Evolutionary conservation across 208 protist genomes (phyloP), one percentile per base, ranked within the genome.

Genomic region (Phytomonas serpens): DNA sequence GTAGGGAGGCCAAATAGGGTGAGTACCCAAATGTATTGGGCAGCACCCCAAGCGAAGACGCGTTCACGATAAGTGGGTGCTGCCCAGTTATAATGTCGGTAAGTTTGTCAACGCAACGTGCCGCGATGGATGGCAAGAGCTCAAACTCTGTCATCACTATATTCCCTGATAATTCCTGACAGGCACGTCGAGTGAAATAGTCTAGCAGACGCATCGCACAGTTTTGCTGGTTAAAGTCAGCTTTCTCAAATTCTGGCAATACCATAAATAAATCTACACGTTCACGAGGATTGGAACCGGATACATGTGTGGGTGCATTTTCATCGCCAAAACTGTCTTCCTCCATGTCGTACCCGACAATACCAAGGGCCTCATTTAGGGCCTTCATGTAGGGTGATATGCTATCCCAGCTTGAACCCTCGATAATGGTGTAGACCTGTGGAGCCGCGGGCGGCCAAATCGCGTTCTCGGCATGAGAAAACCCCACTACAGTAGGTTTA

Each of bases 111-210:
- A 93, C 81, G 74, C 87, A 93, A 42, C 78, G 71, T 16, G 89
- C 88, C 33, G 84, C 87, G 52, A 90, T 84, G 16, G 85, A 83
- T 6, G 91, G 91, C 66, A 87, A 74, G 33, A 96, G 82, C 42
- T 88, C 80, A 64, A 89, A 94, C 73, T 96, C 88, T 1, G 82
- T 73, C 30, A 93, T 84, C 3, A 96, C 82, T 13, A 90, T 80
- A 67, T 91, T 87, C 33, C 75, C 68, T 30, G 81, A 84, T 51
- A 71, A 71, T 71, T 93, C 86, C 27, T 73, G 72, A n/a, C 75
- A 82, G 7, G 81, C 76, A 4, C 78, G 79, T 19, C 71, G 77
- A 68, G 84, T 86, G 78, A 96, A 96, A 11, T 82, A 64, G 77
- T 96, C 85, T 30, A 96, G 77, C 72, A 92, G 78, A 10, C 84